Evolutionary conservation across 2,329 filamentous ascomycete species (phyloP), one percentile per base, ranked within the genome.

Genomic region (Cordyceps sp.): DNA sequence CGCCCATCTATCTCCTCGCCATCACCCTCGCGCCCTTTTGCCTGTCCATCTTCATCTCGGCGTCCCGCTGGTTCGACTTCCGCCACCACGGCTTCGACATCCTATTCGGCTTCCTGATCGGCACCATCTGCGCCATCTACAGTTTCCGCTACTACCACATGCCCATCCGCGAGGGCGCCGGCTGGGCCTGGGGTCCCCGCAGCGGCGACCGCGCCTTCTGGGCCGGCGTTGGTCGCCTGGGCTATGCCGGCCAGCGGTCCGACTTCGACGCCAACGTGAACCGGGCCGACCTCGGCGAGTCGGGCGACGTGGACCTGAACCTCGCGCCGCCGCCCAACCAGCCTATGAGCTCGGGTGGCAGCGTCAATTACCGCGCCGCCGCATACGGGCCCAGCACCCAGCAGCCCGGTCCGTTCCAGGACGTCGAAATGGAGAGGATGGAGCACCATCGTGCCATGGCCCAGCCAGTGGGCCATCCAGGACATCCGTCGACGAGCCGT

Each of bases 21-120:
- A 51, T 88, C 22, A 66, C 73, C 3, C 59, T 84, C 14, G 54
- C 82, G 2, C 86, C 86, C 3, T 69, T 85, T 40, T 78, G 74
- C 35, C 60, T 71, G 2, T 78, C 85, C 5, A 69, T 85, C 39
- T 93, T 85, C 57, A 79, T 94, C 39, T 67, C 78, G n/a, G 72
- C 76, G 19, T 88, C 83, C 2, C 78, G 88, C 10, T 96, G 78
- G 69, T 85, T 78, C 37, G 78, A 94, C 52, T 92, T 78, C 58
- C 74, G 82, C 25, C 88, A 96, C 53, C 81, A 88, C 50, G 85
- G 78, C n/a, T 88, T 93, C 50, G 88, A 96, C 41, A 81, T 94
- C 41, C 57, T 94, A 3, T 83, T 80, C 39, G 88, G 88, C n/a
- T 79, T 77, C 34, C 41, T 80, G 10, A 78, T 94, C 38, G 88